Evolutionary conservation across 805 yeast genomes (phyloP), one percentile per base, ranked within the genome.

Genomic region (Metschnikowia henanensis): DNA sequence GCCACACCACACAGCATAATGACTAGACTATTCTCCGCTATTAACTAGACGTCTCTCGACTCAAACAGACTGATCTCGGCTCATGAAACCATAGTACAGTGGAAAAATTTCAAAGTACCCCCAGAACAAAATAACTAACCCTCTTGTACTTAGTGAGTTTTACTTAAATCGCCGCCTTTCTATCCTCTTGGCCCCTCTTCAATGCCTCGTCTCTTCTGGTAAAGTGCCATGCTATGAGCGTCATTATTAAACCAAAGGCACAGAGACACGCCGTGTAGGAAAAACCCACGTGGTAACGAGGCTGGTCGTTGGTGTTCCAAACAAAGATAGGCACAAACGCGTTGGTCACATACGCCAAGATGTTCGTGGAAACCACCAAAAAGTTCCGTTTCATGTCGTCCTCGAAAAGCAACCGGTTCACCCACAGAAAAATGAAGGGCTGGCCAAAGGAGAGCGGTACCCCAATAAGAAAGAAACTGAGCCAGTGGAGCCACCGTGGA

Each of bases 401-500:
- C 7, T 64, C 56, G 21, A 65, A 64, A 16, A 79, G 55, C 21
- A 72, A 53, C 29, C 77, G 62, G 53, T 79, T 79, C 28, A 78
- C 71, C 84, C 84, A 80, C 2, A 80, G 65, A 46, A 72, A 79
- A 12, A 78, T 75, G 50, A 75, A 68, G 2, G 83, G 82, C 60
- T 76, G 83, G 1, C 81, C 83, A 73, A 72, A 72, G 2, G 75
- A 55, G 0, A 73, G 61, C 9, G 81, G 80, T 12, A 73, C 56
- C 3, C 79, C 78, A 3, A 72, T 58, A 36, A 77, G 48, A 49
- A 70, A 77, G 56, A 76, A 80, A 12, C 73, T 62, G 8, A 73
- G 59, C 78, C 81, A 78, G 45, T 77, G 79, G 29, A 72, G 66
- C 1, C 75, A 76, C 10, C 51, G 57, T 1, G 79, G 76, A 23